Percentiles rank a stretch among this genome's conserved stretches.
Evolutionary conservation across 495 filamentous ascomycete species (phyloP).

Genomic region (Cetradonia linearis): DNA sequence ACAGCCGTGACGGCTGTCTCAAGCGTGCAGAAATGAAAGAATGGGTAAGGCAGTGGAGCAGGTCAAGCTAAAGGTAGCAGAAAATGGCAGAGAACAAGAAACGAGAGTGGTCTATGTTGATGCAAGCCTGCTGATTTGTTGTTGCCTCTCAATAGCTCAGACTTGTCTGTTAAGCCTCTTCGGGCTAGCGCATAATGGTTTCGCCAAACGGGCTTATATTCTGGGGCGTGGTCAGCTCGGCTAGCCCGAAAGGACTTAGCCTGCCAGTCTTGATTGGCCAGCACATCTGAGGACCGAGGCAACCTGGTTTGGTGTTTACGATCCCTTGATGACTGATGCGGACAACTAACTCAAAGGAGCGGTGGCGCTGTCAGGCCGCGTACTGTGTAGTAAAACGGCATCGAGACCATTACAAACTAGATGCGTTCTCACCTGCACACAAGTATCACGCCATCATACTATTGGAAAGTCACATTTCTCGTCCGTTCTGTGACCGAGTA

Average conservation of each 20-base stretch:
- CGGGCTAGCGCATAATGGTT: too few relatives aligned
- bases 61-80: neutral
- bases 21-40: neutral
- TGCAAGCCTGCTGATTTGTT: constrained; percentile 7
- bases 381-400: neutral
- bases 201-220: too few relatives aligned
- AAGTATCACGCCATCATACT: neutral
- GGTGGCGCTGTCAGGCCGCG: constrained; percentile 6
- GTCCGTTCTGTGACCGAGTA: neutral
- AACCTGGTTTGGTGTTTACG: constrained; percentile 11
- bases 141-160: too few relatives aligned
- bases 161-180: too few relatives aligned
- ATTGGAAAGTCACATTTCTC: neutral
- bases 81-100: neutral
- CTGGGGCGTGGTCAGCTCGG: too few relatives aligned
- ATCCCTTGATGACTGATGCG: constrained; percentile 1
- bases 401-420: neutral
- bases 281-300: too few relatives aligned
- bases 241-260: too few relatives aligned
- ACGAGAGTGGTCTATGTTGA: neutral
- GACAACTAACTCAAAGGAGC: neutral
- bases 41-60: neutral
- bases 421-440: too few relatives aligned
- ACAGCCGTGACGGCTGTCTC: neutral
- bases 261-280: too few relatives aligned